Conservation (phyloP, 1,284 basidiomycete genomes). For the Inonotus hispidus region DNA sequence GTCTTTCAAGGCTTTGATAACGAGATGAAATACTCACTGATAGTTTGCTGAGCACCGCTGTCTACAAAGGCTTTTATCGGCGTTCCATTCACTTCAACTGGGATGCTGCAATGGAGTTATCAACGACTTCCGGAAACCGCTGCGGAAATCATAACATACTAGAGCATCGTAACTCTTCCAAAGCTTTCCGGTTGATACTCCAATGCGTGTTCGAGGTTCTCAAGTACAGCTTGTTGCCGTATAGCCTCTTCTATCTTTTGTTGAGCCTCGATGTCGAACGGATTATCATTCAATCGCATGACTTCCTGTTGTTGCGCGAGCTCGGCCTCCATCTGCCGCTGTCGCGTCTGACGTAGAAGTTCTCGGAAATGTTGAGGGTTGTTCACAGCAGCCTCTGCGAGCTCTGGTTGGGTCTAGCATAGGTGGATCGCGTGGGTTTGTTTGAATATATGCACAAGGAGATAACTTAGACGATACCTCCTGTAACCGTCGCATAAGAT, state of each 20-base stretch:
- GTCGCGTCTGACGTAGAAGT: conserved; percentile 60
- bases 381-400: conserved; percentile 65
- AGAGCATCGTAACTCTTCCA: conserved; percentile 95
- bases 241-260: conserved; percentile 92
- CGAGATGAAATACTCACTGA: conserved; percentile 57
- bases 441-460: not conserved
- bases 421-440: not conserved
- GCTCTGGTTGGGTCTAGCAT: conserved; percentile 67
- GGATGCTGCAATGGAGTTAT: conserved; percentile 45
- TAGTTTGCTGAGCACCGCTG: conserved; percentile 94
- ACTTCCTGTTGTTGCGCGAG: conserved; percentile 59
- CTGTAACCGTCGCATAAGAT: conserved; percentile 71
- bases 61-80: conserved; percentile 97
- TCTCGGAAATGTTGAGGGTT: conserved; percentile 71
- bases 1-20: conserved; percentile 8
- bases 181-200: conserved; percentile 93
- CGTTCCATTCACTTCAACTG: conserved; percentile 87
- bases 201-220: conserved; percentile 89
- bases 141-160: conserved; percentile 46
- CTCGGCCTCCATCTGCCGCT: conserved; percentile 50
- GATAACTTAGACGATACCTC: conserved; percentile 36
- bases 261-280: conserved; percentile 90
- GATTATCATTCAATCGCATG: conserved; percentile 72
- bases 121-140: not conserved
- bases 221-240: conserved; percentile 82